Evolutionary conservation across 31 red algal genomes (phyloP).

Genomic region (Odonthalia washingtoniensis): DNA sequence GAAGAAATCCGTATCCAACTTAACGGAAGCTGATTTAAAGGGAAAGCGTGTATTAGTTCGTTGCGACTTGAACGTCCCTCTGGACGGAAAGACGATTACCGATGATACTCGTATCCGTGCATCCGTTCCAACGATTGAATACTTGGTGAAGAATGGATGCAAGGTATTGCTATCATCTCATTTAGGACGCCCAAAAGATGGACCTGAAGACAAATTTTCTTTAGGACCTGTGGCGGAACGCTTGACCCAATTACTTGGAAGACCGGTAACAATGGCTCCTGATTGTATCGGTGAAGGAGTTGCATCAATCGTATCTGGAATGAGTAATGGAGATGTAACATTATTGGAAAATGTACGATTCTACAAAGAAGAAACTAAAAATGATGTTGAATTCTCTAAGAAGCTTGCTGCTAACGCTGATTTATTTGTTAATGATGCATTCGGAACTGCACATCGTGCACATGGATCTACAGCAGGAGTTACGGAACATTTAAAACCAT

Average conservation of each 20-base stretch:
- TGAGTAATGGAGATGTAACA: constrained; percentile 87
- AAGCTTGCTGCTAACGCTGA: constrained; percentile 94
- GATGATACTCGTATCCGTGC: constrained; percentile 99
- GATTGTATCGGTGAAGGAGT: constrained; percentile 97
- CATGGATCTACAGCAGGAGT: constrained; percentile 98
- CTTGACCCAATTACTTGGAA: constrained; percentile 86
- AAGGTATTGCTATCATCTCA: constrained; percentile 96
- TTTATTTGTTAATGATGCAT: constrained; percentile 98
- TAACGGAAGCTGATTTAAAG: constrained; percentile 74
- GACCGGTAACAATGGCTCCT: constrained; percentile 86
- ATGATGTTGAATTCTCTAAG: constrained; percentile 85
- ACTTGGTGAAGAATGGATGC: constrained; percentile 84
- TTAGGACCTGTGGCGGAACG: constrained; percentile 86
- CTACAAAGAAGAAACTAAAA: constrained; percentile 98
- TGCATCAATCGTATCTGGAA: constrained; percentile 52
- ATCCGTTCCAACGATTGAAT: constrained; percentile 96
- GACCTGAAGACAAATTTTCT: constrained; percentile 98
- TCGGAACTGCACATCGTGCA: constrained; percentile 98
- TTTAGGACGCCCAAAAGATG: constrained; percentile 95
- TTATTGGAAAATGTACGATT: constrained; percentile 99
- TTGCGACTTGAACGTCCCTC: constrained; percentile 98
- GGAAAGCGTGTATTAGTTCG: constrained; percentile 96
- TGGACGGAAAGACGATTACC: constrained; percentile 98
- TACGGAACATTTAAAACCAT: constrained; percentile 84
- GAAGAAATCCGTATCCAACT: constrained; percentile 94